phyloP scores from a whole-genome alignment of 306 rosid species.

The Glycyrrhiza uralensis region DNA sequence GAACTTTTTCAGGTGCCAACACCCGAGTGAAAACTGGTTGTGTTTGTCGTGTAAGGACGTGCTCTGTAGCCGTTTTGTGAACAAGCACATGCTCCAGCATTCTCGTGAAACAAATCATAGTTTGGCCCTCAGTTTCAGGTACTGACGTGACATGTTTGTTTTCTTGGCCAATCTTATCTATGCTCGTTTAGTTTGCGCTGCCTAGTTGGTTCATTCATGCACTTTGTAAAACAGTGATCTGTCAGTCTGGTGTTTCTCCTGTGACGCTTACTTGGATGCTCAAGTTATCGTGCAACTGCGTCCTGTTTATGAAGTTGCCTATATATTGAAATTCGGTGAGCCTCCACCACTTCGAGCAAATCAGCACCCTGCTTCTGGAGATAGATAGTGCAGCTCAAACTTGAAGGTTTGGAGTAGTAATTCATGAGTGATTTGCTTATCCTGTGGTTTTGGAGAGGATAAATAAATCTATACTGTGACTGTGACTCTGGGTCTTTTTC shows the following conservation, averaged over 20 bases:
- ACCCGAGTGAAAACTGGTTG: slow-evolving; percentile 78
- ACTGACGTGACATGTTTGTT: not conserved
- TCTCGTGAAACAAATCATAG: slow-evolving; percentile 42
- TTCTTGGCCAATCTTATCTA: not conserved
- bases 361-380: not conserved
- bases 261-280: slow-evolving; percentile 83
- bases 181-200: not conserved
- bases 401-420: not conserved
- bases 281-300: slow-evolving; percentile 62
- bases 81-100: slow-evolving; percentile 84
- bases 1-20: slow-evolving; percentile 46
- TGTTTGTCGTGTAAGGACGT: slow-evolving; percentile 76
- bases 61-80: slow-evolving; percentile 78
- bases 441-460: not conserved
- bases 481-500: not conserved
- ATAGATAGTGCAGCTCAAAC: slow-evolving; percentile 18
- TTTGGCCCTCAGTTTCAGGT: slow-evolving; percentile 84
- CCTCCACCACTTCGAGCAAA: slow-evolving; percentile 47
- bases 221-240: slow-evolving; percentile 51
- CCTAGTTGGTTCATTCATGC: not conserved
- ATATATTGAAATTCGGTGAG: slow-evolving; percentile 60
- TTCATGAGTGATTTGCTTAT: not conserved
- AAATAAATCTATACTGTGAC: not conserved
- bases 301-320: slow-evolving; percentile 56
- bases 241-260: slow-evolving; percentile 89